phyloP scores from a whole-genome alignment of 2,329 filamentous ascomycete species.

The Neospermospora avenae region DNA sequence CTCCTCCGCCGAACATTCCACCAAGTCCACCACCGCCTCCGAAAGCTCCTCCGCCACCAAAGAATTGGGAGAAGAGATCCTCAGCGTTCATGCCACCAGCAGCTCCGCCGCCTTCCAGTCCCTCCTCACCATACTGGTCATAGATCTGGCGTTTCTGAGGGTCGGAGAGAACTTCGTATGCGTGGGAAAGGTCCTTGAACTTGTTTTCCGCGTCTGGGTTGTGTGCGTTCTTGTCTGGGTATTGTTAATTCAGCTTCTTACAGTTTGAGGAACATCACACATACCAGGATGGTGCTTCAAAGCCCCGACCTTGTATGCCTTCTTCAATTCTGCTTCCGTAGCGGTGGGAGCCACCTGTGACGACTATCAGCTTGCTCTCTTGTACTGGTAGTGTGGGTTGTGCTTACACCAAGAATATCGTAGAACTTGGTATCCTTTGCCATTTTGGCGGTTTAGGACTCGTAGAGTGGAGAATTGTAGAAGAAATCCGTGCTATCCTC shows the following conservation, averaged over 20 bases:
- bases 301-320: slow-evolving; percentile 80
- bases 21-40: slow-evolving; percentile 71
- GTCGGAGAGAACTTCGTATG: slow-evolving; percentile 93
- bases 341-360: slow-evolving; percentile 71
- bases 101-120: slow-evolving; percentile 81
- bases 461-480: slow-evolving; percentile 12
- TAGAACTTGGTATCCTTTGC: slow-evolving; percentile 78
- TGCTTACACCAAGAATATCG: slow-evolving; percentile 71
- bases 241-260: slow-evolving; percentile 14
- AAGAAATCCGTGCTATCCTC: background rate
- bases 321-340: slow-evolving; percentile 84
- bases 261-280: slow-evolving; percentile 33
- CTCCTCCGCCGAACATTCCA: slow-evolving; percentile 72
- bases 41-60: slow-evolving; percentile 65
- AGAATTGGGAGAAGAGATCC: slow-evolving; percentile 96
- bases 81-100: slow-evolving; percentile 88
- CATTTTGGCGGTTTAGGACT: slow-evolving; percentile 50
- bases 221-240: slow-evolving; percentile 87
- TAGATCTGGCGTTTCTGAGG: slow-evolving; percentile 87
- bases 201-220: slow-evolving; percentile 93
- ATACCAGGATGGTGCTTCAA: slow-evolving; percentile 81
- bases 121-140: slow-evolving; percentile 97
- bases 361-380: slow-evolving; percentile 32
- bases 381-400: background rate
- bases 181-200: slow-evolving; percentile 96